Conservation (phyloP, 192 early-diverging fungal genomes). For the Podila clonocystis region DNA sequence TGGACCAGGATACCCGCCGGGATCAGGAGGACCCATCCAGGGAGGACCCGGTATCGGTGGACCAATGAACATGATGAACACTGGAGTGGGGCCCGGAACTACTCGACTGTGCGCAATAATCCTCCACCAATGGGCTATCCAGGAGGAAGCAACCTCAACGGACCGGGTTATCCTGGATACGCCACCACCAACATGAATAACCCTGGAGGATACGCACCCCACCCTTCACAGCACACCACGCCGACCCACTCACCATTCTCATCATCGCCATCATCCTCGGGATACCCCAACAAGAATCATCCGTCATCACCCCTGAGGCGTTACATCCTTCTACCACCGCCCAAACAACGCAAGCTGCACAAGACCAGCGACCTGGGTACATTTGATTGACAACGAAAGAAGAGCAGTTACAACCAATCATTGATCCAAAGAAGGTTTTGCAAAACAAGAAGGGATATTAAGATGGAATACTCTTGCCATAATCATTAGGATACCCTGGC, state of each 20-base stretch:
- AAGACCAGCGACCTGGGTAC: conserved; percentile 54
- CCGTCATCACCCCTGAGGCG: conserved; percentile 50
- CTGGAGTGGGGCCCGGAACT: conserved; percentile 10
- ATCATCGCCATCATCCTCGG: conserved; percentile 56
- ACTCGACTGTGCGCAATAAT: not conserved
- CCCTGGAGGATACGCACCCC: conserved; percentile 15
- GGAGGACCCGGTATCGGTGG: conserved; percentile 7
- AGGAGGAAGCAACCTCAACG: conserved; percentile 3
- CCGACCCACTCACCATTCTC: conserved; percentile 58
- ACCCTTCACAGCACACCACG: conserved; percentile 38
- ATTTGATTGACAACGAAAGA: conserved; percentile 2
- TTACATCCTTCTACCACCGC: conserved; percentile 58
- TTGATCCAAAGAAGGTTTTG: not conserved
- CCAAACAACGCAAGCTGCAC: conserved; percentile 42
- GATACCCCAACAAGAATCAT: conserved; percentile 43
- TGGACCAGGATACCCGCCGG: conserved; percentile 21
- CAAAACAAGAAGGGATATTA: not conserved
- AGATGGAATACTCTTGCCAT: not conserved
- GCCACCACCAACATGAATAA: conserved; percentile 11
- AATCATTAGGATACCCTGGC: conserved; percentile 60
- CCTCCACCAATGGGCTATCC: not conserved
- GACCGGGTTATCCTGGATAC: conserved; percentile 13
- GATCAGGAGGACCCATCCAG: conserved; percentile 24
- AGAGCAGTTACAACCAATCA: not conserved
- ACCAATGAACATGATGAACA: conserved; percentile 9